Percentiles rank a stretch among this genome's conserved stretches.
These are phyloP conservation scores for Tuber microsphaerosporum DNA, from an alignment of 495 filamentous ascomycete species.

Conservation along the genomic window DNA sequence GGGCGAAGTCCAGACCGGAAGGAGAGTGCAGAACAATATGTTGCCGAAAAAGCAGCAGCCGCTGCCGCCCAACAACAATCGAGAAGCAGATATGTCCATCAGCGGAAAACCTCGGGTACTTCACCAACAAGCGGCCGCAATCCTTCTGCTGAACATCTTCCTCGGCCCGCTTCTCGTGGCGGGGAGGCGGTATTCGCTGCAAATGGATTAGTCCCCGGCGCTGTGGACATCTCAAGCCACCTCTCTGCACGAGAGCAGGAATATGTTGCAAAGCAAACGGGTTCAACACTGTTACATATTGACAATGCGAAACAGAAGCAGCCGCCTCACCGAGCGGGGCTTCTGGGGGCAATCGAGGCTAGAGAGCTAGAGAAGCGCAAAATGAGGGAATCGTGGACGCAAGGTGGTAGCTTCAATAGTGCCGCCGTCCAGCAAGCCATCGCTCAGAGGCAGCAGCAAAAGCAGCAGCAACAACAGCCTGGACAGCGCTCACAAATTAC, in stretches of 20 bases:
- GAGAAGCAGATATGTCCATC: slow-evolving; percentile 50
- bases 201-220: slow-evolving; percentile 38
- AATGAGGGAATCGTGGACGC: slow-evolving; percentile 53
- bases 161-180: slow-evolving; percentile 51
- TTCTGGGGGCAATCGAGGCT: slow-evolving; percentile 69
- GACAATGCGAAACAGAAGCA: slow-evolving; percentile 49
- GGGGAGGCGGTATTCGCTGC: slow-evolving; percentile 37
- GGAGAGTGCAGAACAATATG: slow-evolving; percentile 66
- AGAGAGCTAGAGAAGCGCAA: slow-evolving; percentile 66
- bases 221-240: slow-evolving; percentile 53
- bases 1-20: slow-evolving; percentile 45
- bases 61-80: slow-evolving; percentile 44
- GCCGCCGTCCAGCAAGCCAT: slow-evolving; percentile 70
- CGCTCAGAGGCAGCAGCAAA: slow-evolving; percentile 59
- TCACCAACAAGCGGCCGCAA: slow-evolving; percentile 37
- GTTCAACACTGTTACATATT: slow-evolving; percentile 70
- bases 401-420: slow-evolving; percentile 43
- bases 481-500: slow-evolving; percentile 43
- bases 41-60: slow-evolving; percentile 69
- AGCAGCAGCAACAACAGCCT: slow-evolving; percentile 44
- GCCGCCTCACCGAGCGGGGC: slow-evolving; percentile 51
- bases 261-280: slow-evolving; percentile 80
- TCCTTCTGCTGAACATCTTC: slow-evolving; percentile 40
- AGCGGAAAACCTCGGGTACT: slow-evolving; percentile 54
- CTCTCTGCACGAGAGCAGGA: slow-evolving; percentile 92